Evolutionary conservation across 164 flowering plant genomes (phyloP).

Genomic region (Brasenia schreberi): DNA sequence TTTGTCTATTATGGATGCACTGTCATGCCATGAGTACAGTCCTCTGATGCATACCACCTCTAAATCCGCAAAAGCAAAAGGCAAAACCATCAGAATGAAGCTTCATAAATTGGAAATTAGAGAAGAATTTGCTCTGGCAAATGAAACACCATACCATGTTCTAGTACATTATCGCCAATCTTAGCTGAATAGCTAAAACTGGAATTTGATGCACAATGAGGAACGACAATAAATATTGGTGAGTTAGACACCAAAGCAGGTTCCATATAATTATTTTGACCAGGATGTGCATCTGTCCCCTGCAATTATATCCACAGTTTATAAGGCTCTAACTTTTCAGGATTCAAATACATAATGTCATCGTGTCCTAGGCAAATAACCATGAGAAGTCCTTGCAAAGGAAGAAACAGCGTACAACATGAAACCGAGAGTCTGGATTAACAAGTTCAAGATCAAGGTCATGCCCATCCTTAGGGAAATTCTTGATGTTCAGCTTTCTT

Average conservation of each 20-base stretch:
- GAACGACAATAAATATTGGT: background rate
- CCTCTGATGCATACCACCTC: conserved; percentile 62
- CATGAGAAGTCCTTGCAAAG: background rate
- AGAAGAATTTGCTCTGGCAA: no score
- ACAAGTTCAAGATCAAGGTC: background rate
- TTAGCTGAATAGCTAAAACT: background rate
- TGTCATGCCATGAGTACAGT: conserved; percentile 60
- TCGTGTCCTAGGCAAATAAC: background rate
- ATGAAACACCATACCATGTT: conserved; percentile 1
- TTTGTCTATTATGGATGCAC: conserved; percentile 48
- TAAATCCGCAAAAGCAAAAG: conserved; percentile 15
- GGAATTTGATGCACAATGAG: conserved; percentile 1
- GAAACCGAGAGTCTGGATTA: background rate
- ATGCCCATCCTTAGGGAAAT: no score
- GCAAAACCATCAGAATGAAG: no score
- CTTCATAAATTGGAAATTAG: no score
- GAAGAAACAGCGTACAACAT: background rate
- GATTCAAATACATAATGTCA: background rate
- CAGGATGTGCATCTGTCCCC: conserved; percentile 3
- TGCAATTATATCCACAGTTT: background rate
- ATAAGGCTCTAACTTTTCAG: no score
- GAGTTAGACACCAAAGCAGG: background rate
- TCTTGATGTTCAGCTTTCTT: background rate
- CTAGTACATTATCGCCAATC: background rate
- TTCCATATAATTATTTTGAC: conserved; percentile 2